Evolutionary conservation across 1,284 basidiomycete species (phyloP).

Genomic region (Fomes fomentarius): DNA sequence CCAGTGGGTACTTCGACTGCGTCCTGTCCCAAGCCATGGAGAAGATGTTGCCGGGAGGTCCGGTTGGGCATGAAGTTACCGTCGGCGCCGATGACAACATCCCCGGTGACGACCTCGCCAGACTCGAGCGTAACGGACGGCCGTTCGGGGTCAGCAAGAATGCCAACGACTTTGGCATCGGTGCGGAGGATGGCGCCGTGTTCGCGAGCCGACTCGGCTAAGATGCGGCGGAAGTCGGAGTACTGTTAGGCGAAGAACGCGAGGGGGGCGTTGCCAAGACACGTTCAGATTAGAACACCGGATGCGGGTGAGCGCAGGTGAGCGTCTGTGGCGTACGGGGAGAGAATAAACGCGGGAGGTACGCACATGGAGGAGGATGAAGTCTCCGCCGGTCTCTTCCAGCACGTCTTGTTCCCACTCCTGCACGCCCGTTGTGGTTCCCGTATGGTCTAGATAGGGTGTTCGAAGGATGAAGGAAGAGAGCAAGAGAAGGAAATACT

Average conservation of each 20-base stretch:
- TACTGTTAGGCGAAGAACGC: conserved; percentile 17
- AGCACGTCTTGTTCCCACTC: no score
- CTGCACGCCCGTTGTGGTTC: no score
- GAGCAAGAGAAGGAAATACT: no score
- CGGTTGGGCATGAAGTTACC: conserved; percentile 9
- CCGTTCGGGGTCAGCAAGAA: conserved; percentile 9
- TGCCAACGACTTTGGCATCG: conserved; percentile 18
- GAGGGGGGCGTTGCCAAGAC: not conserved
- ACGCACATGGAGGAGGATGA: no score
- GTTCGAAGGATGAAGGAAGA: no score
- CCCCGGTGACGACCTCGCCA: conserved; percentile 28
- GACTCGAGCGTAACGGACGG: conserved; percentile 27
- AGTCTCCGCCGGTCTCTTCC: no score
- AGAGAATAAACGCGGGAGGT: no score
- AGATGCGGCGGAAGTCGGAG: conserved; percentile 24
- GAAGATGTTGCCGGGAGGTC: not conserved
- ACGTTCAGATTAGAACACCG: no score
- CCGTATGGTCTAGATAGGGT: no score
- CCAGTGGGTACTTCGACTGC: not conserved
- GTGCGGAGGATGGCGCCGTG: conserved; percentile 24
- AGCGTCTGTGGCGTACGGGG: no score
- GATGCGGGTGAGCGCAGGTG: no score
- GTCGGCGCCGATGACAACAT: conserved; percentile 35
- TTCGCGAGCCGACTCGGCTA: conserved; percentile 22
- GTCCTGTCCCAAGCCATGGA: not conserved